These are phyloP conservation scores for Blastobotrys chiropterorum DNA, from an alignment of 805 yeast genomes.

Conservation along the genomic window DNA sequence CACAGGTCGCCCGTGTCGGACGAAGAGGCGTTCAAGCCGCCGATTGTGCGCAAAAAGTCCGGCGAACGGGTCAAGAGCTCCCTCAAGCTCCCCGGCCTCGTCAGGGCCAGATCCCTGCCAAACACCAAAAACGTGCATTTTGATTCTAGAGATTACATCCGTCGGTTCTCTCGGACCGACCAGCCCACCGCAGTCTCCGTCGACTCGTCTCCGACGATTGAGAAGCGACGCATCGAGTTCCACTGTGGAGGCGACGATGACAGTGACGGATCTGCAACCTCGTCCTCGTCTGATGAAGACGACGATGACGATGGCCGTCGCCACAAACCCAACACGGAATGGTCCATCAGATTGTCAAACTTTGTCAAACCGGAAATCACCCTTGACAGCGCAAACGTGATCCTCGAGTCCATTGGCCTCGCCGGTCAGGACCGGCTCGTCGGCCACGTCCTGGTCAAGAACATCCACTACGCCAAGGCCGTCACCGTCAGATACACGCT, in stretches of 20 bases:
- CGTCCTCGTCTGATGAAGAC: conserved; percentile 19
- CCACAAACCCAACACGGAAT: conserved; percentile 19
- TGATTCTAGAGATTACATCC: conserved; percentile 55
- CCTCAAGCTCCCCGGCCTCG: conserved; percentile 42
- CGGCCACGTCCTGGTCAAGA: conserved; percentile 77
- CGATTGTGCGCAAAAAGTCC: conserved; percentile 67
- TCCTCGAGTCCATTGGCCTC: conserved; percentile 58
- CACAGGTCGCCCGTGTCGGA: background rate
- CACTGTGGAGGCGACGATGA: conserved; percentile 26
- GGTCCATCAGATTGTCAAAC: conserved; percentile 31
- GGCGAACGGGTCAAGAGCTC: conserved; percentile 84
- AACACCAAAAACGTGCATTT: conserved; percentile 76
- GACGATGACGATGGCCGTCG: conserved; percentile 19
- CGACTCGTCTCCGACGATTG: conserved; percentile 50
- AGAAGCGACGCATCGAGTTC: conserved; percentile 22
- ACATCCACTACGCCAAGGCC: conserved; percentile 59
- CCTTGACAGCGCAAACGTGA: conserved; percentile 37
- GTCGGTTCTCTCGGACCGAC: conserved; percentile 67
- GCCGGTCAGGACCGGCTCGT: conserved; percentile 53
- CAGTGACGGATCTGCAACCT: conserved; percentile 14
- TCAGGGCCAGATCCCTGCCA: conserved; percentile 31
- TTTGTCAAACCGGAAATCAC: conserved; percentile 16
- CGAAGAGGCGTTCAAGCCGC: background rate
- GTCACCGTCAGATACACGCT: conserved; percentile 69
- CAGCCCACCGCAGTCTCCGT: conserved; percentile 74